Percentiles rank a stretch among this genome's conserved stretches.
These are phyloP conservation scores for Colletotrichum limetticola DNA, from an alignment of 2,329 filamentous ascomycete genomes.

Conservation along the genomic window DNA sequence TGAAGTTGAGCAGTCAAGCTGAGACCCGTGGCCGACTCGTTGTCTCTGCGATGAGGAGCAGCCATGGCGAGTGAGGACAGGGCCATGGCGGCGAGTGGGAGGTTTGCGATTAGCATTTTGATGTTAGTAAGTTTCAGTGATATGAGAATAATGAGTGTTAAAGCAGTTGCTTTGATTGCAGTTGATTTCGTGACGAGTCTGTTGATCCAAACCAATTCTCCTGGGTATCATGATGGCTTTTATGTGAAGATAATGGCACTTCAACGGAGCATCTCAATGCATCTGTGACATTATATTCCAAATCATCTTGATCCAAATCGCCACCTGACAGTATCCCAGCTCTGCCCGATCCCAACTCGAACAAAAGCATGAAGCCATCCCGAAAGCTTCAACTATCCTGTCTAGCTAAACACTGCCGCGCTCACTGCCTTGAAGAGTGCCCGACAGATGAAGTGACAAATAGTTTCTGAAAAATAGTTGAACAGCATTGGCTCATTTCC, in stretches of 20 bases:
- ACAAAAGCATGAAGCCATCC: background rate
- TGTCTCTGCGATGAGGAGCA: background rate
- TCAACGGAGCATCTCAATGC: background rate
- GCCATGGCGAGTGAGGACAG: background rate
- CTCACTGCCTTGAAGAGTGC: background rate
- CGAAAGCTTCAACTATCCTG: background rate
- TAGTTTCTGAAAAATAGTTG: background rate
- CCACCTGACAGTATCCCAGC: background rate
- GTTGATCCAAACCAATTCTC: background rate
- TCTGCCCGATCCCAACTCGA: background rate
- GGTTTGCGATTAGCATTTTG: background rate
- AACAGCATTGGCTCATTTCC: background rate
- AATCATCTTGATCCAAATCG: background rate
- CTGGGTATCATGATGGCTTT: background rate
- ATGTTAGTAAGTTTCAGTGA: background rate
- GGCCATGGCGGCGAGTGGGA: background rate
- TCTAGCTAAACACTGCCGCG: background rate
- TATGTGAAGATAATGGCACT: background rate
- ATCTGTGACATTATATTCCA: background rate
- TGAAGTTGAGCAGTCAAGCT: background rate
- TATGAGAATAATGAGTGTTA: background rate
- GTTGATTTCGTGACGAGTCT: background rate
- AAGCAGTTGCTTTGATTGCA: background rate
- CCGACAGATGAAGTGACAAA: background rate
- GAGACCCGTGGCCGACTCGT: background rate